Evolutionary conservation across 208 protist species (phyloP).

Genomic region (Crithidia acanthocephali): DNA sequence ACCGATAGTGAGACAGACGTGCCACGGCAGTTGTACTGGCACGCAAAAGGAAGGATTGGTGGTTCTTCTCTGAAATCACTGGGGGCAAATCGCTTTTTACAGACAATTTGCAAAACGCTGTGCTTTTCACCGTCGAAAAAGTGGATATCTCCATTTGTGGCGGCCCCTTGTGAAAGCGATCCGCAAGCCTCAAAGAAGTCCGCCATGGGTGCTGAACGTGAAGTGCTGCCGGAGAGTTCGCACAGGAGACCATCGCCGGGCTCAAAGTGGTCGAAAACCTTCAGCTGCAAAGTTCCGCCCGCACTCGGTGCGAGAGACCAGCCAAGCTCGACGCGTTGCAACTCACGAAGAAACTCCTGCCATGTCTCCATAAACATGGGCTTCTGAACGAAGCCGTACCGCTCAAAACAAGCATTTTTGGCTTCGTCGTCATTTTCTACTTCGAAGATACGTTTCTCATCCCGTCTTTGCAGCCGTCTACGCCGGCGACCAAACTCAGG

Average conservation of each 20-base stretch:
- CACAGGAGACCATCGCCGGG: constrained; percentile 56
- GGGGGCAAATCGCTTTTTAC: constrained; percentile 29
- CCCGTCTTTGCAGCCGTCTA: neutral
- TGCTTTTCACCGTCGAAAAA: constrained; percentile 30
- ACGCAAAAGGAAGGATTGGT: constrained; percentile 43
- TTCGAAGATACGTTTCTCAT: constrained; percentile 6
- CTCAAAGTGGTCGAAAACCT: constrained; percentile 59
- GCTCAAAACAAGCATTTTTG: constrained; percentile 62
- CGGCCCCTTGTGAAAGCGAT: constrained; percentile 35
- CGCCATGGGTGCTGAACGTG: constrained; percentile 54
- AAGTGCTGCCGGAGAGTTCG: constrained; percentile 42
- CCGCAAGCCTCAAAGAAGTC: constrained; percentile 77
- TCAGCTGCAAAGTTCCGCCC: constrained; percentile 53
- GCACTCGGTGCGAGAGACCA: constrained; percentile 60
- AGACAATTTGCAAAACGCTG: constrained; percentile 23
- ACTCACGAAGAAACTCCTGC: constrained; percentile 67
- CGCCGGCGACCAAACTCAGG: constrained; percentile 40
- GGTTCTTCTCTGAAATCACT: constrained; percentile 26
- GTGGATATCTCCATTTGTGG: constrained; percentile 15
- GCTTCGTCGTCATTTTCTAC: constrained; percentile 52
- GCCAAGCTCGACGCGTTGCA: constrained; percentile 64
- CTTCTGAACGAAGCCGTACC: constrained; percentile 77
- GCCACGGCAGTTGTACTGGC: constrained; percentile 57
- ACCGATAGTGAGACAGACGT: constrained; percentile 68
- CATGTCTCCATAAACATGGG: constrained; percentile 65